phyloP scores from a whole-genome alignment of 441 rosid genomes.

The Gossypium gossypioides region DNA sequence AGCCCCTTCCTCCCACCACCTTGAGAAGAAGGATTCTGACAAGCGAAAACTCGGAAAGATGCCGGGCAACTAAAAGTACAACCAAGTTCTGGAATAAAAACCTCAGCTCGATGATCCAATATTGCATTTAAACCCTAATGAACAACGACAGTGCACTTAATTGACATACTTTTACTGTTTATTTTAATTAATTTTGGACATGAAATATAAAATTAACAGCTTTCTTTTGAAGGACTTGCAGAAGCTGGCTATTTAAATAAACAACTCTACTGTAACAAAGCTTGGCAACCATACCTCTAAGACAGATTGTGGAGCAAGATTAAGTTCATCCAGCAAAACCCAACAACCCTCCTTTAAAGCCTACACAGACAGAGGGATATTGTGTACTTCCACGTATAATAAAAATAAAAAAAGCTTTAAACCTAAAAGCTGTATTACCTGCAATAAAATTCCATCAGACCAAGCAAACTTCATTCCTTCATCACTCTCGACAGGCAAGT shows the following conservation, averaged over 20 bases:
- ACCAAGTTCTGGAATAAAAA: constrained; percentile 89
- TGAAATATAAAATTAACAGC: constrained; percentile 4
- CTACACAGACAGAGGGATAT: constrained; percentile 26
- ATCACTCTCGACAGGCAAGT: constrained; percentile 80
- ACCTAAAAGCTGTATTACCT: constrained; percentile 35
- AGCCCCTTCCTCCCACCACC: constrained; percentile 99
- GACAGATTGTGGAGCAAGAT: constrained; percentile 99
- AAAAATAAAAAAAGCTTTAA: constrained; percentile 9
- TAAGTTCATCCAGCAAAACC: constrained; percentile 96
- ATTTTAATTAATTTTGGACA: background rate
- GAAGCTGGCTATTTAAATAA: background rate
- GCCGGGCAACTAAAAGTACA: constrained; percentile 72
- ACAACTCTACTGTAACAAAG: background rate
- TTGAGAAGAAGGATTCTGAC: constrained; percentile 96
- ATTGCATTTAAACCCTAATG: constrained; percentile 90
- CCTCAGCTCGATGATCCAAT: constrained; percentile 95
- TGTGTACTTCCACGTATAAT: background rate
- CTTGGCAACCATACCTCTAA: constrained; percentile 47
- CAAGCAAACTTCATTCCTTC: constrained; percentile 93
- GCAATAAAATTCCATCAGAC: constrained; percentile 95
- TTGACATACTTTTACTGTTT: background rate
- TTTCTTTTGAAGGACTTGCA: constrained; percentile 5
- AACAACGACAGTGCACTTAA: background rate
- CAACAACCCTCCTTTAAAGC: constrained; percentile 96
- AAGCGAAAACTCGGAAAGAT: constrained; percentile 85